Evolutionary conservation across 352 stramenopile species (phyloP), one percentile per base, ranked within the genome.

Genomic region (Peronospora tabacina): DNA sequence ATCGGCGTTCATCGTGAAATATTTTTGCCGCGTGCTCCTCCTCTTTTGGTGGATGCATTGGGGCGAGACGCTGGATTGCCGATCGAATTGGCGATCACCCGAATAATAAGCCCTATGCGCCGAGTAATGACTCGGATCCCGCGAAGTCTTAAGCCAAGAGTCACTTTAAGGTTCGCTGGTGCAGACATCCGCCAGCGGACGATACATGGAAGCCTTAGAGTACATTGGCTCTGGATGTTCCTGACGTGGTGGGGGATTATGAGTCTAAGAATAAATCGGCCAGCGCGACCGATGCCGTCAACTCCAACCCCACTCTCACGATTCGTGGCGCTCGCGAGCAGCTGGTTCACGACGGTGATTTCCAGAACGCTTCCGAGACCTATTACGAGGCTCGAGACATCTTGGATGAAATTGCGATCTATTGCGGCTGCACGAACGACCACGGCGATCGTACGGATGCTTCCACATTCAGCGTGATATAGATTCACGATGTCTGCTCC

Each of bases 161-260:
- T 7, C 28, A 47, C 8, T 38, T 38, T 17, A 15, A 29, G 6
- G 24, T 37, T 8, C 41, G n/a, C 15, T 47, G 41, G 41, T 9
- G 37, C 8, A n/a, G 41, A 5, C 22, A 47, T 12, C 16, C 15
- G 10, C 26, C 26, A 34, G 15, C 7, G n/a, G 22, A 43, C 10
- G 9, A 43, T 36, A 43, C 34, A 12, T 54, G 29, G n/a, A 17
- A 46, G 13, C 37, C 47, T 0, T 16, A 28, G 29, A 34, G 37
- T 19, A 29, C 10, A 10, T 12, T 41, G 28, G 15, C 40, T 1
- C 20, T 35, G 26, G 16, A 41, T 40, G 26, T 32, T 7, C 36
- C 47, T 1, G 36, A 54, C 11, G 37, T 46, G 15, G 36, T 54
- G 8, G 33, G 12, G 2, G 16, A 40, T 0, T 54, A 53, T 19